These are phyloP conservation scores for Lipomyces japonicus DNA, from an alignment of 805 yeast species.

Conservation along the genomic window DNA sequence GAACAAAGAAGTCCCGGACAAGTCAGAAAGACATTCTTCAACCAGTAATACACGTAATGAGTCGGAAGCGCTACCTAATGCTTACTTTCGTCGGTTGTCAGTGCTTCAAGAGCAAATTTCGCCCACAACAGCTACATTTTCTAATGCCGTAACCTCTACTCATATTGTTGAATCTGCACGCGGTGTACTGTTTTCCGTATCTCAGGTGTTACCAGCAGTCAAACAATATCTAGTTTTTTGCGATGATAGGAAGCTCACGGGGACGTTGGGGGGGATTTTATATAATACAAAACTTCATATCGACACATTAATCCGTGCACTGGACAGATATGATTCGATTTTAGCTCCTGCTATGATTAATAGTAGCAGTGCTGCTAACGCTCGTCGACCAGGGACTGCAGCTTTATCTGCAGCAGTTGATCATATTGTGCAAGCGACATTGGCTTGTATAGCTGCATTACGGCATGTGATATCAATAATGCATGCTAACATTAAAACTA, in stretches of 20 bases:
- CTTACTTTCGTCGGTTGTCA: slow-evolving; percentile 31
- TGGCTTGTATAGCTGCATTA: slow-evolving; percentile 46
- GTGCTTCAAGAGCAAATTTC: slow-evolving; percentile 24
- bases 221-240: slow-evolving; percentile 28
- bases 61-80: slow-evolving; percentile 26
- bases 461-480: slow-evolving; percentile 49
- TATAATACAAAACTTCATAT: slow-evolving; percentile 24
- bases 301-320: slow-evolving; percentile 26
- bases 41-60: slow-evolving; percentile 1
- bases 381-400: slow-evolving; percentile 25
- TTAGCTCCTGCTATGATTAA: slow-evolving; percentile 1
- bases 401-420: slow-evolving; percentile 32
- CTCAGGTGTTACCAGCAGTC: slow-evolving; percentile 30
- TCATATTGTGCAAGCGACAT: slow-evolving; percentile 40
- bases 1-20: slow-evolving; percentile 1
- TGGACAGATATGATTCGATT: slow-evolving; percentile 31
- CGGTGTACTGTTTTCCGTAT: slow-evolving; percentile 28
- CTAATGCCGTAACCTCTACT: slow-evolving; percentile 17
- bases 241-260: slow-evolving; percentile 23
- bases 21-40: not conserved
- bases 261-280: slow-evolving; percentile 20
- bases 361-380: slow-evolving; percentile 28
- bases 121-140: slow-evolving; percentile 6
- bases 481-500: slow-evolving; percentile 46
- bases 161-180: slow-evolving; percentile 29